Percentiles rank a stretch among this genome's conserved stretches.
Evolutionary conservation across 2,329 filamentous ascomycete species (phyloP).

Genomic region (Lachnellula cervina): DNA sequence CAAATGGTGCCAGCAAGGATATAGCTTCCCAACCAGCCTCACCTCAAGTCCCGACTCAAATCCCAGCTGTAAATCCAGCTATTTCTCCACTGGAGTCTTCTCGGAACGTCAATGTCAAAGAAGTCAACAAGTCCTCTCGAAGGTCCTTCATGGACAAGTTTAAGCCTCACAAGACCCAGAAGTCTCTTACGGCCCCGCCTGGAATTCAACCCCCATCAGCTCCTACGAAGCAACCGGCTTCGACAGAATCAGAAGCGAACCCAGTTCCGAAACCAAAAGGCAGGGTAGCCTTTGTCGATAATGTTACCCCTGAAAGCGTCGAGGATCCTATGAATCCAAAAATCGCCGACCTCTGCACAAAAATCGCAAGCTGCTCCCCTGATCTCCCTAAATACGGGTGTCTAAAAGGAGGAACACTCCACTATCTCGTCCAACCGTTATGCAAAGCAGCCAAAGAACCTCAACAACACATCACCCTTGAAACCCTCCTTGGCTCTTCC

Average conservation of each 20-base stretch:
- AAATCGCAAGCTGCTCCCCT: slow-evolving; percentile 8
- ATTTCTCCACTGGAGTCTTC: not conserved
- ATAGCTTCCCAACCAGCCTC: not conserved
- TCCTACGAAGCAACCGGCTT: not conserved
- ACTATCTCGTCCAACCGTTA: slow-evolving; percentile 10
- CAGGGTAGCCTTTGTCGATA: slow-evolving; percentile 8
- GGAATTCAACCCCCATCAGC: not conserved
- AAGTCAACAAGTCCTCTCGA: not conserved
- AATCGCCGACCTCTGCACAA: slow-evolving; percentile 14
- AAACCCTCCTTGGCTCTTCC: slow-evolving; percentile 3
- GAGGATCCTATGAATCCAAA: not conserved
- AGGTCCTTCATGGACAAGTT: not conserved
- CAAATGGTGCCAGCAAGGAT: not conserved
- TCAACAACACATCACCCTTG: slow-evolving; percentile 10
- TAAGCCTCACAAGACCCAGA: not conserved
- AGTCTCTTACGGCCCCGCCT: not conserved
- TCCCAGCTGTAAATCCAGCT: not conserved
- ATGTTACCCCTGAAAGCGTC: not conserved
- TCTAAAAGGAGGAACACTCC: slow-evolving; percentile 2
- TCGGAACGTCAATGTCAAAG: not conserved
- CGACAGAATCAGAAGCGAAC: not conserved
- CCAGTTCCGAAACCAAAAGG: not conserved
- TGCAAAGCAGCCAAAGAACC: slow-evolving; percentile 5
- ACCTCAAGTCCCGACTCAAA: not conserved
- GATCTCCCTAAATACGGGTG: slow-evolving; percentile 10